Evolutionary conservation across 495 filamentous ascomycete species (phyloP), one percentile per base, ranked within the genome.

Genomic region (Penicilliopsis zonata): DNA sequence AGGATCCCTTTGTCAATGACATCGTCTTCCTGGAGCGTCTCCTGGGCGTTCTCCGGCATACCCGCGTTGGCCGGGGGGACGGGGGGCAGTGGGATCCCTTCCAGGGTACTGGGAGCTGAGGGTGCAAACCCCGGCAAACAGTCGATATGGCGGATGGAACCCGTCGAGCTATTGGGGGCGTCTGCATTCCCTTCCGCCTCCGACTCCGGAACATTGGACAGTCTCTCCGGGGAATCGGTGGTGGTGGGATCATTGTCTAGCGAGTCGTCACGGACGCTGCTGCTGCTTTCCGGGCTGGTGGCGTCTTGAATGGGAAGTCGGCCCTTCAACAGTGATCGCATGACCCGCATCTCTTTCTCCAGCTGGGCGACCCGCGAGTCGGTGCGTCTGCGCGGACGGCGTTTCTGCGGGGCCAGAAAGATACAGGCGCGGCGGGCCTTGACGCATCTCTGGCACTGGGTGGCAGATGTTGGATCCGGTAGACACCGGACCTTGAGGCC

Each of bases 401-500:
- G 87, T 21, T 82, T 62, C 17, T 75, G 83, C 2, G 83, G 83
- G 14, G 75, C 73, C 27, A 85, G 85, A 32, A 88, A 80, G 31
- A 90, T 51, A 38, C 86, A 94, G 26, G 65, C 47, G 13, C 84
- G 68, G 30, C 70, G 71, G 3, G 83, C 80, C 50, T 87, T 92
- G 7, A 69, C 70, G 53, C 86, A 94, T 43, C 86, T 70, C 48
- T 78, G 78, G 49, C 86, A 94, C 9, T 82, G 70, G 16, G 55
- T 55, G 5, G 59, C 46, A 9, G 73, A 76, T 26, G 57, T 55
- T 12, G 60, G 57, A 39, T 79, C 80, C 9, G 77, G 75, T 34
- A 92, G 77, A 59, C 86, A 94, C 23, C 80, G 75, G 9, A 92
- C 86, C 50, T 94, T 94, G 27, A 92, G 59, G 13, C 71, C 71